Evolutionary conservation across 164 flowering plant genomes (phyloP), one percentile per base, ranked within the genome.

Genomic region (Stephania cephalantha): DNA sequence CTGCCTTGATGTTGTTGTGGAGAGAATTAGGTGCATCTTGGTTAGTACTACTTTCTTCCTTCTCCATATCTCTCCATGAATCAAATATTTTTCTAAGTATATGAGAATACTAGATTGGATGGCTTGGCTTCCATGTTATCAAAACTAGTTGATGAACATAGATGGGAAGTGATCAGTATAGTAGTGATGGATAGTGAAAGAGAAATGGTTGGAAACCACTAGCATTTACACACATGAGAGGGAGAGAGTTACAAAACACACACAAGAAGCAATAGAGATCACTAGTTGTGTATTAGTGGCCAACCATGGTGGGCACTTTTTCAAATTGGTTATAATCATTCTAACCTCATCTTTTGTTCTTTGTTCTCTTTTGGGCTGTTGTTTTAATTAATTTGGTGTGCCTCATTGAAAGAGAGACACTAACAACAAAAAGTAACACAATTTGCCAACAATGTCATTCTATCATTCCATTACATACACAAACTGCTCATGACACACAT

Each of bases 21-120:
- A 71, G 79, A 78, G 75, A 85, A n/a, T n/a, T n/a, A 73, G 84
- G 79, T 73, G 44, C 75, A 52, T 77, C 82, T 63, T 83, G 82
- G 73, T 12, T n/a, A 12, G 45, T 61, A 42, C 72, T 82, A 30
- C 74, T 48, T 79, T 71, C 63, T 73, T 81, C 78, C 72, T 74
- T 85, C 63, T 89, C 92, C 89, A 87, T 90, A 78, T 80, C 85
- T 84, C 77, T 77, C 78, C 82, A 73, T 79, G 65, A 50, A 50
- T 50, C 15, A 3, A 50, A 69, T 46, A 71, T 74, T 68, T 74
- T 68, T 74, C 77, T 70, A 76, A 6, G 12, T 9, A 9, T 70
- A 79, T 1, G 55, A 50, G 15, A 17, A 4, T 15, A 3, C 64
- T 58, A 58, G n/a, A 3, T 15, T 58, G 20, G 55, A 13, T 13